Percentiles rank a stretch among this genome's conserved stretches.
Evolutionary conservation across 805 yeast species (phyloP).

Genomic region (Teunomyces cretensis): DNA sequence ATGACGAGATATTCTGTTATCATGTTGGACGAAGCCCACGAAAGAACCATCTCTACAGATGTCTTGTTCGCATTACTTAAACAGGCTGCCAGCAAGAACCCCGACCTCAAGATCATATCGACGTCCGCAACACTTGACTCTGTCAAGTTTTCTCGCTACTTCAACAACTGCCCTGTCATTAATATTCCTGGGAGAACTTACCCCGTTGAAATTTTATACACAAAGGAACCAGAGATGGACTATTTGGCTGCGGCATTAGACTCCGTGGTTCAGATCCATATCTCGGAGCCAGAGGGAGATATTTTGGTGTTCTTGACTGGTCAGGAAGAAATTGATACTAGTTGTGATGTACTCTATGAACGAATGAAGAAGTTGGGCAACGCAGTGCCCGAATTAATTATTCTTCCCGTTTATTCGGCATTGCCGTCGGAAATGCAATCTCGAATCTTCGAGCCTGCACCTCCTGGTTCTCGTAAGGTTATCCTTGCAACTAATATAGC

Average conservation of each 20-base stretch:
- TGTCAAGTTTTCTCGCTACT: conserved; percentile 76
- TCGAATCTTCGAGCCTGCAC: conserved; percentile 86
- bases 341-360: conserved; percentile 71
- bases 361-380: conserved; percentile 65
- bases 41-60: conserved; percentile 92
- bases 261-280: conserved; percentile 81
- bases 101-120: conserved; percentile 73
- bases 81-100: conserved; percentile 66
- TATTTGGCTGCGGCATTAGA: conserved; percentile 82
- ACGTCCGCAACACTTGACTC: conserved; percentile 95
- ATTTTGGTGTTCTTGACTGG: conserved; percentile 84
- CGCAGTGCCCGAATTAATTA: conserved; percentile 61
- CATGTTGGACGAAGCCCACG: conserved; percentile 97
- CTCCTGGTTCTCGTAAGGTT: conserved; percentile 78
- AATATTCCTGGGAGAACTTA: conserved; percentile 87
- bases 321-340: conserved; percentile 91
- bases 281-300: conserved; percentile 76
- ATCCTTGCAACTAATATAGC: conserved; percentile 96
- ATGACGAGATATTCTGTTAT: conserved; percentile 78
- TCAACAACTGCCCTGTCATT: conserved; percentile 77
- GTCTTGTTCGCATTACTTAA: conserved; percentile 82
- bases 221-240: conserved; percentile 82
- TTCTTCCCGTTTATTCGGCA: conserved; percentile 88
- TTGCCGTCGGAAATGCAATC: conserved; percentile 90
- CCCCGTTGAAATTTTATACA: conserved; percentile 82